phyloP scores from a whole-genome alignment of 306 rosid species.

The Corylus heterophylla region DNA sequence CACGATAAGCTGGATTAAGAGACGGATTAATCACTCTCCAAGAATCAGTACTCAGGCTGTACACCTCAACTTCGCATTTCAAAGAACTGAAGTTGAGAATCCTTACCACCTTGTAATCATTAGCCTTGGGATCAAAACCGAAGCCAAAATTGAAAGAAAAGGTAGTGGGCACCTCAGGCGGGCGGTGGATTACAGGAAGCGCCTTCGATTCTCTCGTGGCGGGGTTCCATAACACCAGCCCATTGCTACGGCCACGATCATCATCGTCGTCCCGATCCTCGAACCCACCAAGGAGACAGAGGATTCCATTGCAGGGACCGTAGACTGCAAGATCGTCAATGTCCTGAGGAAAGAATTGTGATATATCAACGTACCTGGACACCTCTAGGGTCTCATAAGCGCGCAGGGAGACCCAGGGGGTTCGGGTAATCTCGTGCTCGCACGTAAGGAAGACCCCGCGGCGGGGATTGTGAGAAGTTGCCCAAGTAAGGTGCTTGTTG shows the following conservation, averaged over 20 bases:
- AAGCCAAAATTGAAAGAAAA: not conserved
- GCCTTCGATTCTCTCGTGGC: not conserved
- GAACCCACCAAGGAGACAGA: not conserved
- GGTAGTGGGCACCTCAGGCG: not conserved
- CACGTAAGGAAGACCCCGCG: not conserved
- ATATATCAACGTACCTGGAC: not conserved
- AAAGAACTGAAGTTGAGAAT: not conserved
- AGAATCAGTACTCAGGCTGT: constrained; percentile 3
- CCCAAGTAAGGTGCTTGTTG: too few species aligned
- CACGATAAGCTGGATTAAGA: not conserved
- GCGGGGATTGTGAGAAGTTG: not conserved
- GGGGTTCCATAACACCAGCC: not conserved
- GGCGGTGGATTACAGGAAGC: not conserved
- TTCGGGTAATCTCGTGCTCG: not conserved
- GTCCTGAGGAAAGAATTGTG: not conserved
- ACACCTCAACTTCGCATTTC: not conserved
- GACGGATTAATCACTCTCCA: constrained; percentile 1
- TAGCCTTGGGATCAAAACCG: not conserved
- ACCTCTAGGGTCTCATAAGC: not conserved
- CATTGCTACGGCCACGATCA: not conserved
- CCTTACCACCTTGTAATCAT: not conserved
- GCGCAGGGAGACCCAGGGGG: not conserved
- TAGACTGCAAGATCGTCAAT: not conserved
- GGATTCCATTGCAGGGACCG: constrained; percentile 7
- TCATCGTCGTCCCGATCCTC: not conserved